Conservation (phyloP, 1,139 yeast genomes). For the Komagataea norvegica region DNA sequence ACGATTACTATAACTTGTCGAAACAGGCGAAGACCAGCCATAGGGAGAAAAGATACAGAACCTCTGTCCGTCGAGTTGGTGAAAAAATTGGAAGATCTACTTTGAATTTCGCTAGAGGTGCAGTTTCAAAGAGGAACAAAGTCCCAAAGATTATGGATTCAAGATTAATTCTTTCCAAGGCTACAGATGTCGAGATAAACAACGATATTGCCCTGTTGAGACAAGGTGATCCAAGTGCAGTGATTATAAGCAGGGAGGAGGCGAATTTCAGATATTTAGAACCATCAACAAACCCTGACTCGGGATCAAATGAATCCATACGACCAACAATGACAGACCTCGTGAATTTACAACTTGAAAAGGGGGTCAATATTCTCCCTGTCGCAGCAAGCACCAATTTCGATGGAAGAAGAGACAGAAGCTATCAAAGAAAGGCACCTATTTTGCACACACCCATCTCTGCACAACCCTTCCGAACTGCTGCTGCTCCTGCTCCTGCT, state of each 20-base stretch:
- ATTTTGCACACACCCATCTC: neutral
- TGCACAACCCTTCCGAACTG: neutral
- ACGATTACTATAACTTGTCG: constrained; percentile 23
- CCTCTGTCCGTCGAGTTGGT: constrained; percentile 17
- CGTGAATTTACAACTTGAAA: constrained; percentile 22
- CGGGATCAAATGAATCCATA: constrained; percentile 1
- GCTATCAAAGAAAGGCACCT: neutral
- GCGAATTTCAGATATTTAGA: constrained; percentile 20
- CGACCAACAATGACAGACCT: constrained; percentile 27
- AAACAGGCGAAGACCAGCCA: constrained; percentile 10
- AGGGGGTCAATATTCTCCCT: constrained; percentile 3
- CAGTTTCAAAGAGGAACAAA: neutral
- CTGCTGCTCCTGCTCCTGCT: constrained; percentile 1
- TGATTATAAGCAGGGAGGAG: constrained; percentile 16
- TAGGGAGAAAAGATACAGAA: constrained; percentile 15
- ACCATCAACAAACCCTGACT: constrained; percentile 14
- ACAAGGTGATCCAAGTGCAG: constrained; percentile 3
- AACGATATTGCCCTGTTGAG: constrained; percentile 18
- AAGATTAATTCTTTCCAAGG: constrained; percentile 3
- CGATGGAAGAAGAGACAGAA: constrained; percentile 4
- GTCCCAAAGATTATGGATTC: constrained; percentile 1
- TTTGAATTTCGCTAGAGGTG: constrained; percentile 8
- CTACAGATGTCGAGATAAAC: constrained; percentile 16
- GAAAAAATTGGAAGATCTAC: constrained; percentile 12
- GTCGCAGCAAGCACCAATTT: neutral